Evolutionary conservation across 2,329 filamentous ascomycete species (phyloP), one percentile per base, ranked within the genome.

Genomic region (Claviceps sp.): DNA sequence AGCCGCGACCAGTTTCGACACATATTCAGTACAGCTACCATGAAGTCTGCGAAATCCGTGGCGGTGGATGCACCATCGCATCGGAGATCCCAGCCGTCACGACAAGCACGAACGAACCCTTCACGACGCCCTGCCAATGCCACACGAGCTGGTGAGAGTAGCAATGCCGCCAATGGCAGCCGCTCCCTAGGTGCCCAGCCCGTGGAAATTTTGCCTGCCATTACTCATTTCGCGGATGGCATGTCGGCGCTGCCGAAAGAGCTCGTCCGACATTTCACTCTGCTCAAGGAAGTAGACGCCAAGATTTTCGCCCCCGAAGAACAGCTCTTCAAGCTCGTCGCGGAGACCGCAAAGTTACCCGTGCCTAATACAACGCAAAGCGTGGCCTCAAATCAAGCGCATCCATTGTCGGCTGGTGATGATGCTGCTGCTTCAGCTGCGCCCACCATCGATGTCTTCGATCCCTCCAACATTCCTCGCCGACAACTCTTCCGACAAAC

Each of bases 221-320:
- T 83, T 57, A 82, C 78, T 11, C 79, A 83, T 69, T 97, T 98
- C 66, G 87, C 91, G 56, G 90, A 97, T 67, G 84, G 89, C 56
- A 88, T 97, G 64, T 84, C 88, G 49, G 90, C 91, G 40, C 79
- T 98, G 26, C 93, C 93, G 4, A 90, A 90, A 66, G 93, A 98
- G 71, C 87, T 96, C 49, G 88, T 95, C 60, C 84, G 89, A 64
- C 91, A 98, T 68, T 95, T 95, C 61, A 96, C 91, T 37, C 78
- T 97, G 52, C 76, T 98, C 59, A 96, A 96, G 67, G 93, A 98
- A 71, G 93, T 97, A 47, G 93, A 98, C 71, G 91, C 91, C 56
- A 98, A 98, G 71, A 86, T 95, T 57, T 93, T 90, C 68, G 83
- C 82, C 26, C 86, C 93, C 6, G 88, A 95, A 66, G 85, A 93